Conservation (phyloP, 1,284 basidiomycete species). For the Sparassis latifolia region DNA sequence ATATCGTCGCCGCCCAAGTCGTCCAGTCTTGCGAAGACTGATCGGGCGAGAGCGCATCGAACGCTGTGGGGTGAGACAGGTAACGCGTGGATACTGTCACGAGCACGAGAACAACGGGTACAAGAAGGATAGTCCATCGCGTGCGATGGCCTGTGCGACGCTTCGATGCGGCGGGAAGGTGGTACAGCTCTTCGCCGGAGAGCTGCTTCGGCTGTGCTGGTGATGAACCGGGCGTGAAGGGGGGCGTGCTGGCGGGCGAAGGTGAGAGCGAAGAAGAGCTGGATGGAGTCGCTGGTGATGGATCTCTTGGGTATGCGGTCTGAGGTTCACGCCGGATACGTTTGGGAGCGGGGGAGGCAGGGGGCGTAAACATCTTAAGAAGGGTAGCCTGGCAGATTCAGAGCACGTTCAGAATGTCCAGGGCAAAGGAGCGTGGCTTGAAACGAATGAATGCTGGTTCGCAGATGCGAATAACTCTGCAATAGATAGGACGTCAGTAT, state of each 20-base stretch:
- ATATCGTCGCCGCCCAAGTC: constrained; percentile 6
- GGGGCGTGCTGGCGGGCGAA: not conserved
- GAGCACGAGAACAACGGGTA: constrained; percentile 47
- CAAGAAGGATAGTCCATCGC: constrained; percentile 43
- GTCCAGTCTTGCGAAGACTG: constrained; percentile 7
- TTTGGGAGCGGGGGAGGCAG: constrained; percentile 28
- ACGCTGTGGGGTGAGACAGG: constrained; percentile 37
- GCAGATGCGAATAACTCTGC: no score
- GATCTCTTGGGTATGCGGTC: not conserved
- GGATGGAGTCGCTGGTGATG: not conserved
- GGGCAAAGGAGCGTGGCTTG: no score
- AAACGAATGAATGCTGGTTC: no score
- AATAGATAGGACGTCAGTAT: no score
- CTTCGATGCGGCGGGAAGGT: constrained; percentile 22
- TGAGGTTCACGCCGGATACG: not conserved
- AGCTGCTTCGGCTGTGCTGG: not conserved
- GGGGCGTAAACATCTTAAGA: constrained; percentile 42
- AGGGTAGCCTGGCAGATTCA: not conserved
- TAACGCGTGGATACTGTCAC: constrained; percentile 48
- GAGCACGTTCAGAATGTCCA: no score
- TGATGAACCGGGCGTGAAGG: not conserved
- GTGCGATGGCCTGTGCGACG: constrained; percentile 35
- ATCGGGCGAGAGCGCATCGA: constrained; percentile 35
- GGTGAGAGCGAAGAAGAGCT: not conserved
- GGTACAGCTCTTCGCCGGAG: not conserved